Percentiles rank a stretch among this genome's conserved stretches.
These are phyloP conservation scores for Entomortierella chlamydospora DNA, from an alignment of 192 early-diverging fungal genomes.

Conservation along the genomic window DNA sequence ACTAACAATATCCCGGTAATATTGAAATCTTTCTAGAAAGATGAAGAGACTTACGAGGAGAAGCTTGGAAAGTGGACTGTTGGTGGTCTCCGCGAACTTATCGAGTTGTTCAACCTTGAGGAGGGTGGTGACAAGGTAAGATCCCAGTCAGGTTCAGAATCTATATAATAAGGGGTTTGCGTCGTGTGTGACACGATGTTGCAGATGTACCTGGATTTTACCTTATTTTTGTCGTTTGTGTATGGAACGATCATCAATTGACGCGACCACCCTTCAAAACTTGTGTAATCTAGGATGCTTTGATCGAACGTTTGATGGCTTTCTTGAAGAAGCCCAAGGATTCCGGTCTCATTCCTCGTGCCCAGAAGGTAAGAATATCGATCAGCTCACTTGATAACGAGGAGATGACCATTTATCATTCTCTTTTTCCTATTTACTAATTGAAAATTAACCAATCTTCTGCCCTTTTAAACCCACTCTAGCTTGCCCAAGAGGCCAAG, in stretches of 20 bases:
- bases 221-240: too few species aligned
- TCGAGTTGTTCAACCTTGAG: slow-evolving; percentile 52
- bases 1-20: neutral
- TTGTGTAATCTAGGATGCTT: slow-evolving; percentile 54
- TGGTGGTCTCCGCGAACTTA: slow-evolving; percentile 44
- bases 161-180: too few species aligned
- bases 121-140: slow-evolving; percentile 50
- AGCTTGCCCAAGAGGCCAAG: slow-evolving; percentile 47
- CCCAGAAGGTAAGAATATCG: slow-evolving; percentile 30
- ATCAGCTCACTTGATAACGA: too few species aligned
- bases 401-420: neutral
- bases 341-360: slow-evolving; percentile 47
- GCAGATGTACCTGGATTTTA: too few species aligned
- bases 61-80: slow-evolving; percentile 55
- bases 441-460: too few species aligned
- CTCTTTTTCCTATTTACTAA: neutral
- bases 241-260: too few species aligned
- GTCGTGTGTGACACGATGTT: too few species aligned
- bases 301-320: slow-evolving; percentile 42
- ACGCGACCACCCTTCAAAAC: too few species aligned
- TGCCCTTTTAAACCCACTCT: too few species aligned
- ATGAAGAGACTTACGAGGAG: slow-evolving; percentile 42
- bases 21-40: slow-evolving; percentile 24
- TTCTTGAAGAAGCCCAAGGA: slow-evolving; percentile 53
- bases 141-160: neutral